These are phyloP conservation scores for Cordyceps fumosorosea DNA, from an alignment of 2,329 filamentous ascomycete species.

Conservation along the genomic window DNA sequence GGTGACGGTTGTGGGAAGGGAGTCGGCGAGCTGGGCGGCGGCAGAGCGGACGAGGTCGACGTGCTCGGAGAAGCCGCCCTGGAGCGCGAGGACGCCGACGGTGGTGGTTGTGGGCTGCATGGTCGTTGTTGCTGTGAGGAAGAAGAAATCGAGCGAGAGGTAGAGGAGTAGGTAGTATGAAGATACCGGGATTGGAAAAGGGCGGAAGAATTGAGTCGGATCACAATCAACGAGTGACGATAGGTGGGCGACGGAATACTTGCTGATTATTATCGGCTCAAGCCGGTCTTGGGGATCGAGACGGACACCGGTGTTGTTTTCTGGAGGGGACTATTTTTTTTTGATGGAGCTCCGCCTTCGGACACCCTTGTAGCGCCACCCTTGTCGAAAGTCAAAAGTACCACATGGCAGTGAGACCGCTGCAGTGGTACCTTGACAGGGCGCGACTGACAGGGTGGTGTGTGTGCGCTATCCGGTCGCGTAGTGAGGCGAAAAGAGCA, in stretches of 20 bases:
- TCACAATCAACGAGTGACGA: not conserved
- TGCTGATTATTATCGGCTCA: not conserved
- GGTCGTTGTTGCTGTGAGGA: not conserved
- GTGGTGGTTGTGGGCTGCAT: slow-evolving; percentile 31
- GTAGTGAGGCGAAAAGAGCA: not conserved
- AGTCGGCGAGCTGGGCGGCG: slow-evolving; percentile 40
- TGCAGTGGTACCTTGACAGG: slow-evolving; percentile 7
- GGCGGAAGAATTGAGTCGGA: not conserved
- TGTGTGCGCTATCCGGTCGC: not conserved
- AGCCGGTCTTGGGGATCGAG: not conserved
- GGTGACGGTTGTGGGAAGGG: slow-evolving; percentile 36
- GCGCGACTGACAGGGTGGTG: not conserved
- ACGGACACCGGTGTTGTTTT: not conserved
- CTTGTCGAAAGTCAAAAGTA: not conserved
- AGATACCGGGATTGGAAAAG: not conserved
- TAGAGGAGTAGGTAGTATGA: not conserved
- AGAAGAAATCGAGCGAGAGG: not conserved
- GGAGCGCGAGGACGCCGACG: slow-evolving; percentile 65
- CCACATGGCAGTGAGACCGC: not conserved
- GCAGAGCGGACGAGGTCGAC: slow-evolving; percentile 67
- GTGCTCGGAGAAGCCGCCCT: slow-evolving; percentile 92
- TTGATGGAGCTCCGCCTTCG: slow-evolving; percentile 9
- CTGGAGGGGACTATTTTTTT: not conserved
- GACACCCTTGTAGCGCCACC: slow-evolving; percentile 8
- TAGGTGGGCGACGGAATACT: not conserved